Conservation (phyloP, 805 yeast species). For the Candida glaebosa region DNA sequence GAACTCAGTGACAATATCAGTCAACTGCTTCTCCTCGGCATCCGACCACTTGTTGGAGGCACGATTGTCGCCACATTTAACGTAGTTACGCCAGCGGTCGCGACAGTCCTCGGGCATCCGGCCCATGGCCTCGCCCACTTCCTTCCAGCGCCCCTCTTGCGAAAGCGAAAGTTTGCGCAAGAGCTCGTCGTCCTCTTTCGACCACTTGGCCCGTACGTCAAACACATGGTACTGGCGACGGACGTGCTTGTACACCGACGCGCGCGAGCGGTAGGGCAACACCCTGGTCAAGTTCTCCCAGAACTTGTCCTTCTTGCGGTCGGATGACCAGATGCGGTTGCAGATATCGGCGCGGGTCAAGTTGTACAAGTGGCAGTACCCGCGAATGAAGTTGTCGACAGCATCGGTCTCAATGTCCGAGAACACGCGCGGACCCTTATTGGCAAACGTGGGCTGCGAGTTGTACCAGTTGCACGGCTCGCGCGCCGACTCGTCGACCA, state of each 20-base stretch:
- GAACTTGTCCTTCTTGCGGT: slow-evolving; percentile 79
- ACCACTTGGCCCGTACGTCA: slow-evolving; percentile 88
- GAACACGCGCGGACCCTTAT: slow-evolving; percentile 44
- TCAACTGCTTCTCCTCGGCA: slow-evolving; percentile 65
- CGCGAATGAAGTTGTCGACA: slow-evolving; percentile 67
- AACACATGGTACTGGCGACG: slow-evolving; percentile 86
- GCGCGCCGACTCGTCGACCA: slow-evolving; percentile 33
- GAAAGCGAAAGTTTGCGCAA: slow-evolving; percentile 61
- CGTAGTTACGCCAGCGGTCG: slow-evolving; percentile 94
- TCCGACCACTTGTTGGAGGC: slow-evolving; percentile 75
- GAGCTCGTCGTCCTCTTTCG: slow-evolving; percentile 69
- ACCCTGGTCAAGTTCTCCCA: slow-evolving; percentile 84
- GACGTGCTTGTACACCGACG: slow-evolving; percentile 90
- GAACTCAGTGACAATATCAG: slow-evolving; percentile 24
- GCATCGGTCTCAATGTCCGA: slow-evolving; percentile 64
- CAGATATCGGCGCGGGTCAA: slow-evolving; percentile 69
- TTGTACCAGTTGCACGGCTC: slow-evolving; percentile 37
- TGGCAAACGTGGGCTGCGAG: slow-evolving; percentile 18
- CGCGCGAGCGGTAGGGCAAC: slow-evolving; percentile 80
- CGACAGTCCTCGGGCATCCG: slow-evolving; percentile 98
- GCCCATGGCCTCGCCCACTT: slow-evolving; percentile 72
- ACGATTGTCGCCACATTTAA: slow-evolving; percentile 82
- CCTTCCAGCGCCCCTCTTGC: slow-evolving; percentile 84
- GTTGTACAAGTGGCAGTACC: slow-evolving; percentile 62
- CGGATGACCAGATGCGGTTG: slow-evolving; percentile 82